These are phyloP conservation scores for Penicillium carneum DNA, from an alignment of 2,329 filamentous ascomycete genomes.

Conservation along the genomic window DNA sequence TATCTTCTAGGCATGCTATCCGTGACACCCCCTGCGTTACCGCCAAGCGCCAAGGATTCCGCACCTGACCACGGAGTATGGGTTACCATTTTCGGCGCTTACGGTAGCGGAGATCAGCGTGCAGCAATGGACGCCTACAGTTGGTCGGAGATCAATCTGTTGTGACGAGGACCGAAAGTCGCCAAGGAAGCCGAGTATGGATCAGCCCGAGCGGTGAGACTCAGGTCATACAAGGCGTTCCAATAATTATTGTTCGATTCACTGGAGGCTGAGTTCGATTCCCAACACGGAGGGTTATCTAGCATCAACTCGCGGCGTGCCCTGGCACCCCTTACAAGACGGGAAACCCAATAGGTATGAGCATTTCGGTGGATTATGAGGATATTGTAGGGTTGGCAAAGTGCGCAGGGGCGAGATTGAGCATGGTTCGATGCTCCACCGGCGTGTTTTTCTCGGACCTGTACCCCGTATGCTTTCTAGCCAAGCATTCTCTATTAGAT, in stretches of 20 bases:
- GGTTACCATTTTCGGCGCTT: conserved; percentile 14
- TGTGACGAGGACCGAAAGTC: conserved; percentile 19
- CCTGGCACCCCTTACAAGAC: background rate
- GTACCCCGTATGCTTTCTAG: conserved; percentile 6
- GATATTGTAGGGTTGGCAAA: background rate
- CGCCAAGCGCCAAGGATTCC: conserved; percentile 45
- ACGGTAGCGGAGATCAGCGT: conserved; percentile 30
- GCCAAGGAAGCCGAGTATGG: conserved; percentile 35
- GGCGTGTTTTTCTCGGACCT: conserved; percentile 4
- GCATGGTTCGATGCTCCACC: background rate
- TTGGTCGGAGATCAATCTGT: conserved; percentile 28
- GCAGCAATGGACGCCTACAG: conserved; percentile 24
- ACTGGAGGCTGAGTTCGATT: conserved; percentile 23
- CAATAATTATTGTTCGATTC: conserved; percentile 15
- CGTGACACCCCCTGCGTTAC: conserved; percentile 39
- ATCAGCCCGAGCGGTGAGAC: conserved; percentile 28
- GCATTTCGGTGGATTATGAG: conserved; percentile 1
- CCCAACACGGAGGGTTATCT: conserved; percentile 11
- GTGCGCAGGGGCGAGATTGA: conserved; percentile 1
- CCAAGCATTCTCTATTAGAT: conserved; percentile 19
- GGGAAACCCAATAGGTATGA: background rate
- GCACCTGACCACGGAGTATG: conserved; percentile 29
- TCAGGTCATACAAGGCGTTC: conserved; percentile 25
- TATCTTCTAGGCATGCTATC: conserved; percentile 24
- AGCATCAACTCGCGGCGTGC: background rate